A percentile compares a stretch with the other conserved stretches of the same genome.
These are phyloP conservation scores for Trametes maxima DNA, from an alignment of 768 basidiomycete genomes.

Conservation along the genomic window DNA sequence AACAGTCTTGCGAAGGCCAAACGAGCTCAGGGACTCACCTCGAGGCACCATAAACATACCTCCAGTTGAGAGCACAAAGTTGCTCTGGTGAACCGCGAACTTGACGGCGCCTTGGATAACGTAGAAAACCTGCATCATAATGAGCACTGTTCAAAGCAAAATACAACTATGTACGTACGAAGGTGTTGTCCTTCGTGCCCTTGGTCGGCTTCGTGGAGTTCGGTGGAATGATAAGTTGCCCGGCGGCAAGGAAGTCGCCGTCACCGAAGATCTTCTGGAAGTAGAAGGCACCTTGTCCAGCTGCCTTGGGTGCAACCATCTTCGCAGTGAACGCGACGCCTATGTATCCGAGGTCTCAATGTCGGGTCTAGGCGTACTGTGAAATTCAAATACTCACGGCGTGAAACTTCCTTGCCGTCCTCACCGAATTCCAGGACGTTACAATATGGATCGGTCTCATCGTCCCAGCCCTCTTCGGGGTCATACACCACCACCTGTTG, in stretches of 20 bases:
- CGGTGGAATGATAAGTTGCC: conserved; percentile 81
- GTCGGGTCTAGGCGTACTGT: background rate
- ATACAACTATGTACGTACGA: conserved; percentile 51
- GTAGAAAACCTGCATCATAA: conserved; percentile 61
- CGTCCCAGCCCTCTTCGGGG: conserved; percentile 81
- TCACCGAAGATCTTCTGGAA: conserved; percentile 95
- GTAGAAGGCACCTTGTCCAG: conserved; percentile 68
- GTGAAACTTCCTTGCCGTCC: conserved; percentile 57
- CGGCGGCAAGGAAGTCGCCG: conserved; percentile 88
- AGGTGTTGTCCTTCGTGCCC: conserved; percentile 90
- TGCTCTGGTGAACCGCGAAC: conserved; percentile 79
- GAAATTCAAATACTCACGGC: conserved; percentile 59
- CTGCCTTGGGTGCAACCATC: conserved; percentile 62
- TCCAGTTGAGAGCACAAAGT: conserved; percentile 76
- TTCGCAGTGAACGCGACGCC: conserved; percentile 79
- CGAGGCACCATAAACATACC: conserved; percentile 90
- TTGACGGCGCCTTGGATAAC: conserved; percentile 89
- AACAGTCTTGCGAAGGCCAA: background rate
- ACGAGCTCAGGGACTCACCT: conserved; percentile 47
- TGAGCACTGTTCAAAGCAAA: background rate
- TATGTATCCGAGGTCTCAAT: conserved; percentile 31
- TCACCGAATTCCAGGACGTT: conserved; percentile 65
- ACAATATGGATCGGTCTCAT: conserved; percentile 65
- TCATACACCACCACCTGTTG: conserved; percentile 29
- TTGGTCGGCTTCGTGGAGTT: conserved; percentile 84